Evolutionary conservation across 2,329 filamentous ascomycete species (phyloP).

Genomic region (Colletotrichum sp.): DNA sequence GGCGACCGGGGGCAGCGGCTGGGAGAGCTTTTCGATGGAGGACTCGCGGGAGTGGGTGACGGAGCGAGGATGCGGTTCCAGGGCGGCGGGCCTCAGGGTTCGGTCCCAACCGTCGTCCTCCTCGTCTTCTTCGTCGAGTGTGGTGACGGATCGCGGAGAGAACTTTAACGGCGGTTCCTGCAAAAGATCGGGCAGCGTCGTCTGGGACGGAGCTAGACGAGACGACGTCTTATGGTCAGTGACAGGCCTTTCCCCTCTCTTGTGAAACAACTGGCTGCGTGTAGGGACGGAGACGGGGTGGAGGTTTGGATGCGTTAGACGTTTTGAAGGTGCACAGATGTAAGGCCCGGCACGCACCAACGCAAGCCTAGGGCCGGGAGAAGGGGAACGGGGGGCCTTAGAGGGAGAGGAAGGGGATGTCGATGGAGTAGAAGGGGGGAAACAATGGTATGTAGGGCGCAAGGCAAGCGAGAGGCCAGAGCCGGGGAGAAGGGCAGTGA

Average conservation of each 20-base stretch:
- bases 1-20: slow-evolving; percentile 23
- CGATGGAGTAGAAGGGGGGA: background rate
- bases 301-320: slow-evolving; percentile 22
- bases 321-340: slow-evolving; percentile 24
- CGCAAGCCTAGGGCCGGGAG: background rate
- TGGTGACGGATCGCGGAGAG: slow-evolving; percentile 53
- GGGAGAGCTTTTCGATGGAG: slow-evolving; percentile 59
- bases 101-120: slow-evolving; percentile 53
- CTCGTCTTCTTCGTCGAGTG: slow-evolving; percentile 59
- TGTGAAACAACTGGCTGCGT: slow-evolving; percentile 32
- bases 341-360: slow-evolving; percentile 6
- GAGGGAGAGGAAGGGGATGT: background rate
- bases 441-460: background rate
- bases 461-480: background rate
- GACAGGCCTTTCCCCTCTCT: slow-evolving; percentile 27
- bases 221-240: slow-evolving; percentile 23
- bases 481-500: background rate
- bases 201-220: slow-evolving; percentile 61
- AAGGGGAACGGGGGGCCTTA: background rate
- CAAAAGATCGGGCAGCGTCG: slow-evolving; percentile 60
- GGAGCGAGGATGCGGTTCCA: slow-evolving; percentile 44
- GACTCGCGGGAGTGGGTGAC: slow-evolving; percentile 61
- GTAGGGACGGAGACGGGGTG: slow-evolving; percentile 23
- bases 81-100: slow-evolving; percentile 52
- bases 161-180: slow-evolving; percentile 57